Evolutionary conservation across 2,329 filamentous ascomycete species (phyloP).

Genomic region (Huntiella savannae): DNA sequence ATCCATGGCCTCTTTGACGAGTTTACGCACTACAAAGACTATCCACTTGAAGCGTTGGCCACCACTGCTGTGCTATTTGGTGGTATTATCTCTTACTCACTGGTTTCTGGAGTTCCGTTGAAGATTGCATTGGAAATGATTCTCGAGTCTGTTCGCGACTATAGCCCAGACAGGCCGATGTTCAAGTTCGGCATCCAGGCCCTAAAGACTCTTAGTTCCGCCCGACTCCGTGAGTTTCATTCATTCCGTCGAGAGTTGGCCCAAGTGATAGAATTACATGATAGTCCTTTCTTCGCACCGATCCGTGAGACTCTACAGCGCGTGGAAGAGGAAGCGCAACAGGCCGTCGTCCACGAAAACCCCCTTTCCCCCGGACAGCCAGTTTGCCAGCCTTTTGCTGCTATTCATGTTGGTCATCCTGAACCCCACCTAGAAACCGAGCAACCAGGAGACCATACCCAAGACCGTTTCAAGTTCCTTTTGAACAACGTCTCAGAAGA

Average conservation of each 20-base stretch:
- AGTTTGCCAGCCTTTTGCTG: conserved; percentile 48
- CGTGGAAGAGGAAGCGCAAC: not conserved
- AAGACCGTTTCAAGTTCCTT: conserved; percentile 88
- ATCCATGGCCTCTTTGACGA: conserved; percentile 95
- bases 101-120: conserved; percentile 75
- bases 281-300: too few species aligned
- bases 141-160: conserved; percentile 81
- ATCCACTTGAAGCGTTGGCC: conserved; percentile 85
- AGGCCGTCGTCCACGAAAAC: conserved; percentile 16
- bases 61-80: conserved; percentile 94
- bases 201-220: conserved; percentile 62
- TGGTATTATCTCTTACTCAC: conserved; percentile 82
- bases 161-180: conserved; percentile 70
- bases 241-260: conserved; percentile 75
- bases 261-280: too few species aligned
- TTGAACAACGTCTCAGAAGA: conserved; percentile 90
- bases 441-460: conserved; percentile 65
- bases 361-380: conserved; percentile 30
- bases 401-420: conserved; percentile 57
- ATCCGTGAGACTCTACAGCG: conserved; percentile 51
- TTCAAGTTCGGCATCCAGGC: conserved; percentile 96
- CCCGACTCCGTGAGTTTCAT: conserved; percentile 78
- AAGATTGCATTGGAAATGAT: conserved; percentile 96
- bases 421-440: conserved; percentile 47
- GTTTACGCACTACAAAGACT: conserved; percentile 86